These are phyloP conservation scores for Yarrowia phangngaensis DNA, from an alignment of 805 yeast genomes.

Conservation along the genomic window DNA sequence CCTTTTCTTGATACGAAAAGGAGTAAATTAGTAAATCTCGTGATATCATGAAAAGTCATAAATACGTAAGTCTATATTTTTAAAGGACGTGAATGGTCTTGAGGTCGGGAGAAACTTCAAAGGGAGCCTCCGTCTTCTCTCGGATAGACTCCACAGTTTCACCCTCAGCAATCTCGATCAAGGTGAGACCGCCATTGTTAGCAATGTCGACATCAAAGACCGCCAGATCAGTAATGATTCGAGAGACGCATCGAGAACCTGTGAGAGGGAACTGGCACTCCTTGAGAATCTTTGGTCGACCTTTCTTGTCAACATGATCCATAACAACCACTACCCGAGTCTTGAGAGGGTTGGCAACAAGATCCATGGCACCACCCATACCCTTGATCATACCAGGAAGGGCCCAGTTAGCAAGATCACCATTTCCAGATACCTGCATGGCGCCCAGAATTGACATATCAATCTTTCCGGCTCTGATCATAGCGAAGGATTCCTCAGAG, in stretches of 20 bases:
- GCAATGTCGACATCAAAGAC: constrained; percentile 46
- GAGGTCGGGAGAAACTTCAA: constrained; percentile 36
- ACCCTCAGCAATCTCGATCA: constrained; percentile 45
- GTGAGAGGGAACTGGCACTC: constrained; percentile 48
- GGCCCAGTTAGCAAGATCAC: constrained; percentile 54
- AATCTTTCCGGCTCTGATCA: constrained; percentile 49
- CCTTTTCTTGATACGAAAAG: no score
- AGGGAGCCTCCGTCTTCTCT: constrained; percentile 44
- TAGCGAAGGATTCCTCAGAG: constrained; percentile 49
- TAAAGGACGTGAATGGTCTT: constrained; percentile 23
- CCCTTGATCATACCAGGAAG: constrained; percentile 51
- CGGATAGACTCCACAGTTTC: constrained; percentile 43
- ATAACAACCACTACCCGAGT: constrained; percentile 48
- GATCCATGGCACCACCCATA: constrained; percentile 56
- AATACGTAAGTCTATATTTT: background rate
- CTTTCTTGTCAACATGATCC: constrained; percentile 49
- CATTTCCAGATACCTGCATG: constrained; percentile 47
- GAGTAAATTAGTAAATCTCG: background rate
- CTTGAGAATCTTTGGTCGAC: constrained; percentile 47
- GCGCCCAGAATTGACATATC: constrained; percentile 48
- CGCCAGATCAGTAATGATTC: constrained; percentile 48
- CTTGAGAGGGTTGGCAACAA: constrained; percentile 46
- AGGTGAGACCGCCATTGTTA: constrained; percentile 41
- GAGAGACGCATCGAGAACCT: constrained; percentile 45
- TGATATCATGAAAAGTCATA: background rate